phyloP scores from a whole-genome alignment of 352 stramenopile species.

The Phytopythium vexans region DNA sequence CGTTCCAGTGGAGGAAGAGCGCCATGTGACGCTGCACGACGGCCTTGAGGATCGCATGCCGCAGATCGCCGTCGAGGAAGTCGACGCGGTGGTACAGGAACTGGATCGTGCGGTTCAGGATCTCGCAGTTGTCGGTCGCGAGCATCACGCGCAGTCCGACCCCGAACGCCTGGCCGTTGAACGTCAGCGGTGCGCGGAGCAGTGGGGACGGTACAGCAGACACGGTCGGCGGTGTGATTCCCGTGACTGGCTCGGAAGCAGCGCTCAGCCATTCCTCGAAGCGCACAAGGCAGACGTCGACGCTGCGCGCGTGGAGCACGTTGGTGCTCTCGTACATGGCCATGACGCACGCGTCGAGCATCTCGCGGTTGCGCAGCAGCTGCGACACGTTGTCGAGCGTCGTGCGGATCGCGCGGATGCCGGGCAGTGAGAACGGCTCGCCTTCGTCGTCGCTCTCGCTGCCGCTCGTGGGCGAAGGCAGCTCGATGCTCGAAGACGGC shows the following conservation, averaged over 20 bases:
- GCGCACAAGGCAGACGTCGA: conserved; percentile 49
- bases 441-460: conserved; percentile 9
- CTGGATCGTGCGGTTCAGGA: conserved; percentile 52
- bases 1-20: conserved; percentile 78
- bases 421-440: conserved; percentile 44
- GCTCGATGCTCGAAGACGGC: conserved; percentile 26
- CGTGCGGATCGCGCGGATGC: conserved; percentile 43
- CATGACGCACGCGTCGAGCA: conserved; percentile 62
- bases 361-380: conserved; percentile 53
- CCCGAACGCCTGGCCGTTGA: conserved; percentile 48
- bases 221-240: too few relatives aligned
- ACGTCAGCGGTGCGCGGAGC: conserved; percentile 28
- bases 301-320: conserved; percentile 55
- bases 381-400: conserved; percentile 57
- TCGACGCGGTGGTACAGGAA: conserved; percentile 79
- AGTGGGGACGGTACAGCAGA: conserved; percentile 10
- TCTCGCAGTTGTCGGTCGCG: conserved; percentile 69
- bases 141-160: conserved; percentile 68
- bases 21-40: conserved; percentile 76
- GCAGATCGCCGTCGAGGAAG: conserved; percentile 66
- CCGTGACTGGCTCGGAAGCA: conserved; percentile 11
- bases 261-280: conserved; percentile 74
- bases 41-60: conserved; percentile 60
- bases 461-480: conserved; percentile 9
- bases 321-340: conserved; percentile 78